Evolutionary conservation across 805 yeast species (phyloP).

Genomic region (Candida qinlingensis): DNA sequence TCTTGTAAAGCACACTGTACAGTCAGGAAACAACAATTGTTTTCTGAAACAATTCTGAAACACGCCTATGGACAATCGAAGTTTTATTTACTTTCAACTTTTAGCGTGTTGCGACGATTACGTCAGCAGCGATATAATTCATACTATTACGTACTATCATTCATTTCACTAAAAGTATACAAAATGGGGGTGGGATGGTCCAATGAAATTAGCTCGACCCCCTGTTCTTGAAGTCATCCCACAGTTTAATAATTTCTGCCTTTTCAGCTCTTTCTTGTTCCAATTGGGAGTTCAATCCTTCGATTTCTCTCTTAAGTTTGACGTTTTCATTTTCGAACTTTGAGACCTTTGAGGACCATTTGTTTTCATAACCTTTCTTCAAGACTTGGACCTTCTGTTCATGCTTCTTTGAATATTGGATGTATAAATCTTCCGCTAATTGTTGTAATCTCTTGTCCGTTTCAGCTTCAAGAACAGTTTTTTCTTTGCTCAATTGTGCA

Average conservation of each 20-base stretch:
- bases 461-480: constrained; percentile 36
- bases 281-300: constrained; percentile 43
- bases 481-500: constrained; percentile 29
- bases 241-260: constrained; percentile 47
- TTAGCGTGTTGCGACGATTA: no score
- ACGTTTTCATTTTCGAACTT: constrained; percentile 39
- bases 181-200: no score
- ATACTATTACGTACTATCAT: no score
- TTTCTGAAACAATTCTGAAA: no score
- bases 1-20: no score
- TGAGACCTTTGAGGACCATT: constrained; percentile 41
- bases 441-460: constrained; percentile 52
- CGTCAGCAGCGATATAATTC: no score
- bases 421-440: constrained; percentile 64
- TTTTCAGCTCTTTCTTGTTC: constrained; percentile 53
- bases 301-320: constrained; percentile 45
- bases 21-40: no score
- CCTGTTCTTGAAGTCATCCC: constrained; percentile 30
- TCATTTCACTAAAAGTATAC: no score
- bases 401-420: constrained; percentile 73
- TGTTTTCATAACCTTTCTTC: constrained; percentile 53
- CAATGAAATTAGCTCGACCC: neutral
- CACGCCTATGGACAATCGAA: no score
- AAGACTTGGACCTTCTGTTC: constrained; percentile 61
- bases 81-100: no score